Conservation (phyloP, 805 yeast genomes). For the Kodamaea kaohsiungensis region DNA sequence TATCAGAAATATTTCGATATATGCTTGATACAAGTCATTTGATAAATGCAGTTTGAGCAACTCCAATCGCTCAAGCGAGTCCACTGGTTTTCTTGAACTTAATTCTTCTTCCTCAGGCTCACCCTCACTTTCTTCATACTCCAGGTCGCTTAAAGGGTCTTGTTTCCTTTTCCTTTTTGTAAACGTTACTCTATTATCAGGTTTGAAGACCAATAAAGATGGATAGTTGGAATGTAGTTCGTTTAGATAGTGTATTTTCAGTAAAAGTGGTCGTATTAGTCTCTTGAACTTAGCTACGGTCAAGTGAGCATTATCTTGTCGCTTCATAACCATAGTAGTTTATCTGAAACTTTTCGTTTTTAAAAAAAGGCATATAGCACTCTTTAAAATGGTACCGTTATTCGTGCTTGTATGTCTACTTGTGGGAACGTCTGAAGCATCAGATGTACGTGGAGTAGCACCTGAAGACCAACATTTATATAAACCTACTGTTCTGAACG, state of each 20-base stretch:
- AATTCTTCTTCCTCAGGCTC: neutral
- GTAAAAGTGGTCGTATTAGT: slow-evolving; percentile 35
- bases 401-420: neutral
- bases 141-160: neutral
- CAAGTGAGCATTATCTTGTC: neutral
- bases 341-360: neutral
- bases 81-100: slow-evolving; percentile 14
- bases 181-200: neutral
- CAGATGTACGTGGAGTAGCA: slow-evolving; percentile 11
- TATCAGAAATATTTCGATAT: slow-evolving; percentile 32
- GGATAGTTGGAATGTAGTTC: slow-evolving; percentile 31
- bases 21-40: slow-evolving; percentile 28
- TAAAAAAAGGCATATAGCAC: neutral
- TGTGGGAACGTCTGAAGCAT: neutral
- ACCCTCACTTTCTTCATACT: neutral
- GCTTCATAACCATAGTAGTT: neutral
- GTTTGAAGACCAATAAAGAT: slow-evolving; percentile 7
- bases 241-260: slow-evolving; percentile 37
- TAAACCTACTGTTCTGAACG: slow-evolving; percentile 44
- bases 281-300: slow-evolving; percentile 30
- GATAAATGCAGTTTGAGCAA: slow-evolving; percentile 26
- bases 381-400: neutral
- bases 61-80: slow-evolving; percentile 24
- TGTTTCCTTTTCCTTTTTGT: neutral
- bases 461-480: slow-evolving; percentile 43